A percentile compares a stretch with the other conserved stretches of the same genome.
Conservation (phyloP, 2,329 filamentous ascomycete species). For the Alternaria gaisen region DNA sequence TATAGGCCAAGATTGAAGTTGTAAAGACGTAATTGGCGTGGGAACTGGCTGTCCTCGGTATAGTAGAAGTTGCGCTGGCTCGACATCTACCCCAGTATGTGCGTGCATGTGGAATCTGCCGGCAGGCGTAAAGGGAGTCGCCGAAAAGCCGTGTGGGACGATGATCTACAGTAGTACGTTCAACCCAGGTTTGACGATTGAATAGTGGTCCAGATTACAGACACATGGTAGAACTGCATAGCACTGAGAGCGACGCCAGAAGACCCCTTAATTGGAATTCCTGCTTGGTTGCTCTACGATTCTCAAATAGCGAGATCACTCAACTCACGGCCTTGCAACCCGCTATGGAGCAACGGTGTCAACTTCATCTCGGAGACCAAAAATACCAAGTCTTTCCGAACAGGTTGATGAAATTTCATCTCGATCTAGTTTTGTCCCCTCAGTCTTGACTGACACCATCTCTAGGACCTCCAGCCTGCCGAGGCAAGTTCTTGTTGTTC, state of each 20-base stretch:
- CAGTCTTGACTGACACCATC: not conserved
- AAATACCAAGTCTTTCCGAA: not conserved
- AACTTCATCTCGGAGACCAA: not conserved
- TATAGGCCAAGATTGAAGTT: not conserved
- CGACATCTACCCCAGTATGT: not conserved
- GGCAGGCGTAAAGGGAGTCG: not conserved
- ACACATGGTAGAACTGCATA: not conserved
- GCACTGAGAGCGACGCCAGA: not conserved
- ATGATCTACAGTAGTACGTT: not conserved
- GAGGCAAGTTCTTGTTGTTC: not conserved
- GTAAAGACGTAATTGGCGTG: slow-evolving; percentile 4
- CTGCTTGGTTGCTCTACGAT: not conserved
- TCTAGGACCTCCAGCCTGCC: not conserved
- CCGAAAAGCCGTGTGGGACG: not conserved
- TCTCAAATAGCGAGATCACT: not conserved
- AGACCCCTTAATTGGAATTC: not conserved
- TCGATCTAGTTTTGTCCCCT: not conserved
- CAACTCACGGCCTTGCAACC: not conserved
- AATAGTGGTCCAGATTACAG: not conserved
- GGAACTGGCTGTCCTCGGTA: not conserved
- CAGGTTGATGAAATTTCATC: not conserved
- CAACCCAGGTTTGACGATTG: not conserved
- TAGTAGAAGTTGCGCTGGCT: not conserved
- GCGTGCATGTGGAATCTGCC: not conserved
- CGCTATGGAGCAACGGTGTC: not conserved